These are phyloP conservation scores for Carex cristatella DNA, from an alignment of 176 grass and related monocot genomes.

Conservation along the genomic window DNA sequence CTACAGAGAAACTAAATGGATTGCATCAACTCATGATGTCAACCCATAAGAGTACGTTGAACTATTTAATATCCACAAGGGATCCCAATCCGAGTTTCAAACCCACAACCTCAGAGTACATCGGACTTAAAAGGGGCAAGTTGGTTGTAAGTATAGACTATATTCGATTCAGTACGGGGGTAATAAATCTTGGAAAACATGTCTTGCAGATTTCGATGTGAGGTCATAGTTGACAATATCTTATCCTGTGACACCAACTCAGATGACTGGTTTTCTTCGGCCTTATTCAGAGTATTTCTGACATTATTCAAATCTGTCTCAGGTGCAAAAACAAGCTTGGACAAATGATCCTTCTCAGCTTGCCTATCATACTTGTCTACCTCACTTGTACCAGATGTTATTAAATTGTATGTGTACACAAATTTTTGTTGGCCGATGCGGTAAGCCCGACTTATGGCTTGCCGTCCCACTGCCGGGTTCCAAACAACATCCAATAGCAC, in stretches of 20 bases:
- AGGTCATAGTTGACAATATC: constrained; percentile 71
- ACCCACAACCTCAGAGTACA: not conserved
- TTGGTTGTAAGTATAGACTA: constrained; percentile 67
- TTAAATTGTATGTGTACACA: constrained; percentile 91
- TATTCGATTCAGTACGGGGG: constrained; percentile 73
- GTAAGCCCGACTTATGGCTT: constrained; percentile 84
- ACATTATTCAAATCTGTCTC: constrained; percentile 77
- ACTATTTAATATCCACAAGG: too few relatives aligned
- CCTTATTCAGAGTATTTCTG: constrained; percentile 59
- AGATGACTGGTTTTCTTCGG: constrained; percentile 57
- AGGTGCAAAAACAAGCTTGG: constrained; percentile 76
- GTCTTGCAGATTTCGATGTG: constrained; percentile 49
- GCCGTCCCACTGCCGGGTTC: constrained; percentile 80
- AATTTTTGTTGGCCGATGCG: constrained; percentile 81
- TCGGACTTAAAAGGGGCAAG: constrained; percentile 25
- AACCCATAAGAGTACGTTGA: not conserved
- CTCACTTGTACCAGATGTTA: constrained; percentile 84
- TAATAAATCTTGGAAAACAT: constrained; percentile 86
- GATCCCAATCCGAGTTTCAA: too few relatives aligned
- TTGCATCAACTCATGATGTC: not conserved
- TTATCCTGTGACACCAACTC: constrained; percentile 67
- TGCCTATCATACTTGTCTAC: constrained; percentile 87
- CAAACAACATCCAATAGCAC: constrained; percentile 89
- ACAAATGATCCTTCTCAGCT: constrained; percentile 78
- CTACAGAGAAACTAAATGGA: not conserved